A percentile compares a stretch with the other conserved stretches of the same genome.
Evolutionary conservation across 352 stramenopile species (phyloP).

Genomic region (Globisporangium cylindrosporum): DNA sequence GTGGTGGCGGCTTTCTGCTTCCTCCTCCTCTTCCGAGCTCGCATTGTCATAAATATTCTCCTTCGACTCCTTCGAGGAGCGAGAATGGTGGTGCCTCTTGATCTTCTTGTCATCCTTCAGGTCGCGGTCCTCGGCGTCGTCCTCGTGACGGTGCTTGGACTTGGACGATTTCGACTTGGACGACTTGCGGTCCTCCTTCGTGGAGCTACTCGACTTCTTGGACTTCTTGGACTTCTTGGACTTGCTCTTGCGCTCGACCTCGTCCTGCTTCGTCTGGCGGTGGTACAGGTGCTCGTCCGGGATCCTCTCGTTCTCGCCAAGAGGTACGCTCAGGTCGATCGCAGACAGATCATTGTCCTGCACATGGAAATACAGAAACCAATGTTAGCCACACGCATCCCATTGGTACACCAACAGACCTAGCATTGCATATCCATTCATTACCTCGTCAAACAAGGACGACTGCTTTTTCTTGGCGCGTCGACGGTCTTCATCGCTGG

Average conservation of each 20-base stretch:
- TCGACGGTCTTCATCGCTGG: constrained; percentile 66
- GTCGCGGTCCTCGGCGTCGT: constrained; percentile 19
- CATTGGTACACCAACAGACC: too few relatives aligned
- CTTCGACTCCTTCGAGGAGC: constrained; percentile 36
- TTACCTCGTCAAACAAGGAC: constrained; percentile 36
- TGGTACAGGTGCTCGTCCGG: constrained; percentile 82
- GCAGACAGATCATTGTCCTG: constrained; percentile 69
- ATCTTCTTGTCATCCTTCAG: constrained; percentile 27
- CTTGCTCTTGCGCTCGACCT: constrained; percentile 65
- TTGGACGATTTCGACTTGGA: constrained; percentile 40
- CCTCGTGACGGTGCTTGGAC: constrained; percentile 18
- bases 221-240: constrained; percentile 30
- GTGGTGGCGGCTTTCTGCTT: constrained; percentile 24
- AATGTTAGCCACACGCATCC: background rate
- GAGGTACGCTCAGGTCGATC: constrained; percentile 74
- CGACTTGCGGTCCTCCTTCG: constrained; percentile 41
- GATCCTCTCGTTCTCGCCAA: constrained; percentile 74
- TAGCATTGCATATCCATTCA: background rate
- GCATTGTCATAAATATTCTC: constrained; percentile 52
- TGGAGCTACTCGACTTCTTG: constrained; percentile 17
- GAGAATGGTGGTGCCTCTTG: constrained; percentile 36
- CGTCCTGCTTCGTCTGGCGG: constrained; percentile 38
- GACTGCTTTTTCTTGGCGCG: constrained; percentile 49
- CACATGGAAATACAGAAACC: background rate
- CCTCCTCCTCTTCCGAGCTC: constrained; percentile 38